Conservation (phyloP, 768 basidiomycete species). For the Kwoniella europaea region DNA sequence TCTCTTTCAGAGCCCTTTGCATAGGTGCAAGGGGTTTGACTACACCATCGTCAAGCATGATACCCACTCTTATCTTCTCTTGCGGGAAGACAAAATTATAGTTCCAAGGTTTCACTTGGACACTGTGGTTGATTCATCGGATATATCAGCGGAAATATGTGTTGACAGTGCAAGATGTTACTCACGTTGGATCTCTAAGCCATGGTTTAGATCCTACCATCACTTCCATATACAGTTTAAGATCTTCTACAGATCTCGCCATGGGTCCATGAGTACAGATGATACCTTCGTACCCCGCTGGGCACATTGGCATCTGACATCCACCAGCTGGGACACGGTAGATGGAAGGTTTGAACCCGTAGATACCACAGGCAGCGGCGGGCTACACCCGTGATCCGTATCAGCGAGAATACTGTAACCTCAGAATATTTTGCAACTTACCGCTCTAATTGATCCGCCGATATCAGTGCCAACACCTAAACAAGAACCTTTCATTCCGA, state of each 20-base stretch:
- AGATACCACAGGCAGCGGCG: slow-evolving; percentile 1
- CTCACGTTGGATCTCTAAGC: slow-evolving; percentile 5
- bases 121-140: not conserved
- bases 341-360: not conserved
- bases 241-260: not conserved
- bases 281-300: not conserved
- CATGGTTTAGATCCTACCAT: slow-evolving; percentile 1
- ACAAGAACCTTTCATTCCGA: slow-evolving; percentile 20
- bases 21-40: slow-evolving; percentile 40
- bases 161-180: no score
- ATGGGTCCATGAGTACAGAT: not conserved
- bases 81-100: not conserved
- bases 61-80: slow-evolving; percentile 25
- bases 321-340: not conserved
- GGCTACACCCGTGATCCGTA: slow-evolving; percentile 6
- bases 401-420: no score
- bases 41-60: slow-evolving; percentile 45
- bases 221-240: not conserved
- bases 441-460: slow-evolving; percentile 34
- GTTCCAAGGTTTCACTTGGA: not conserved
- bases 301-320: slow-evolving; percentile 2
- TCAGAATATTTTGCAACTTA: slow-evolving; percentile 13
- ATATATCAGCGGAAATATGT: no score
- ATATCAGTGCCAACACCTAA: slow-evolving; percentile 35
- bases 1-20: slow-evolving; percentile 58